Percentiles rank a stretch among this genome's conserved stretches.
Conservation (phyloP, 768 basidiomycete genomes). For the Strobilomyces dryophilus region DNA sequence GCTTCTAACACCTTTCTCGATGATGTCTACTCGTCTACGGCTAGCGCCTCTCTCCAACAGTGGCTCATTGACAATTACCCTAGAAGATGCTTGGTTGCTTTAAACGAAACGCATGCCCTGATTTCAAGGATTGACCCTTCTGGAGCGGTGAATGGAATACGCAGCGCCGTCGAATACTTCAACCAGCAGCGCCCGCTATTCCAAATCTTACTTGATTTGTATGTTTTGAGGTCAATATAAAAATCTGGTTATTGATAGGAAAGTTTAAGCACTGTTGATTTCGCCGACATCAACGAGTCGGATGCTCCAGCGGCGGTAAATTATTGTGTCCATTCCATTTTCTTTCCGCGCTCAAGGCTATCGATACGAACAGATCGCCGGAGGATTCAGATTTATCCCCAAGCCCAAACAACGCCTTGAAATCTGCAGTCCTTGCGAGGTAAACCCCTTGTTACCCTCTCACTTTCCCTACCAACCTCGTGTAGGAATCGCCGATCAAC, state of each 20-base stretch:
- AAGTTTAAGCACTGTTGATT: neutral
- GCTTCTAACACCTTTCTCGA: neutral
- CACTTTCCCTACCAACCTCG: neutral
- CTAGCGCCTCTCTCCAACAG: neutral
- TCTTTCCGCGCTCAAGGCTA: neutral
- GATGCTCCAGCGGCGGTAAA: neutral
- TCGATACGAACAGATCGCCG: neutral
- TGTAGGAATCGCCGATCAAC: neutral
- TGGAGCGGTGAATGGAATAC: neutral
- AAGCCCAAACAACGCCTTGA: neutral
- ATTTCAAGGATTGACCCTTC: neutral
- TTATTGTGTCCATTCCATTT: neutral
- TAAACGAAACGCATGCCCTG: neutral
- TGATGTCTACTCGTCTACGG: neutral
- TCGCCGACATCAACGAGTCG: neutral
- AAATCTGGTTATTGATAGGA: neutral
- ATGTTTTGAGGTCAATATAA: neutral
- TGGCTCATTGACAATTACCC: neutral
- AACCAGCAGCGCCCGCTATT: neutral
- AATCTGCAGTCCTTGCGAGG: neutral
- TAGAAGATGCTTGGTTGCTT: neutral
- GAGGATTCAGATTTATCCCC: neutral
- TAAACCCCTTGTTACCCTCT: neutral
- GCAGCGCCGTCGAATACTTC: neutral
- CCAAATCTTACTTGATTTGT: neutral